Evolutionary conservation across 768 basidiomycete species (phyloP), one percentile per base, ranked within the genome.

Genomic region (Calocera cornea): DNA sequence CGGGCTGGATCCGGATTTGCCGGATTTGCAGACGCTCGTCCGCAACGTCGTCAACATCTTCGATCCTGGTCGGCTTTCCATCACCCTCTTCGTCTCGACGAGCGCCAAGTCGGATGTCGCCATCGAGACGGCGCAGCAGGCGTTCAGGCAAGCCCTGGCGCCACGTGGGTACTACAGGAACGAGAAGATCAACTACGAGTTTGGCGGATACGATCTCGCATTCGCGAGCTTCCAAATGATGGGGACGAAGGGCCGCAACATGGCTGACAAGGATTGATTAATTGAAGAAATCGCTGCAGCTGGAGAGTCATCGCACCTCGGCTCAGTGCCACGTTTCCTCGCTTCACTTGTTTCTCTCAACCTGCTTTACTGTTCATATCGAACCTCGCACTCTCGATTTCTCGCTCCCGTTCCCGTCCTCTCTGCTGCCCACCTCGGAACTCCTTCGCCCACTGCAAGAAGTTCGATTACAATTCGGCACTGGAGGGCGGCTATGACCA

Each of bases 161-260:
- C 68, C 79, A 68, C 67, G 70, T 3, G 77, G 72, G 16, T 98
- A 95, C 78, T 85, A 80, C 71, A 81, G 94, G 71, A 95, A 90
- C 64, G 97, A 98, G 80, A 92, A 95, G 78, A 98, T 99, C 76
- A 92, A 95, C 76, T 99, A 99, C 80, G 94, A 95, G 76, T 93
- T 97, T 75, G 90, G 90, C 54, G 92, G 88, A 65, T 94, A 94
- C 75, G 90, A 92, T 75, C 80, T 94, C 69, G 91, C 91, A 17
- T 94, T 92, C 75, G 89, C 92, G 41, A 92, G 87, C 75, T 94
- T 92, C 76, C 89, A 92, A 69, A 68, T 54, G 63, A 11, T 60
- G 14, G 64, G 54, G 54, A 60, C 54, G 54, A 60, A 60, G 19
- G 54, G 54, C 31, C 54, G 54, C 22, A 60, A 60, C 54, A 60